Conservation (phyloP, 768 basidiomycete species). For the Pseudohyphozyma bogoriensis region DNA sequence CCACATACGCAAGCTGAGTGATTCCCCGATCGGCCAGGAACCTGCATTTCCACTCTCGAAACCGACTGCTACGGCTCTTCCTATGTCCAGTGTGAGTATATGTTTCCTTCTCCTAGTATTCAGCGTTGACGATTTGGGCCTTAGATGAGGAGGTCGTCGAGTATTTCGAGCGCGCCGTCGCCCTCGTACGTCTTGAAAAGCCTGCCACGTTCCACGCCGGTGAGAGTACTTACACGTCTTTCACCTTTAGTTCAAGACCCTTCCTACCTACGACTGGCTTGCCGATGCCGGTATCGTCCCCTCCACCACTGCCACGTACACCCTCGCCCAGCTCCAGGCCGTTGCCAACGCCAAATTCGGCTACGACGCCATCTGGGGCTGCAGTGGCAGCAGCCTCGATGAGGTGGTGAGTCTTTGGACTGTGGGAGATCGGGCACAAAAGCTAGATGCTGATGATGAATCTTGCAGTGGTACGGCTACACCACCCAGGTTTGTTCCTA, state of each 20-base stretch:
- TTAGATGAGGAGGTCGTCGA: slow-evolving; percentile 33
- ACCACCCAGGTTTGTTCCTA: too few relatives aligned
- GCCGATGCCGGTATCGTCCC: slow-evolving; percentile 63
- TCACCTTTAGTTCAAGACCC: slow-evolving; percentile 44
- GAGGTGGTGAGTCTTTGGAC: not conserved
- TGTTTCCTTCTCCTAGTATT: not conserved
- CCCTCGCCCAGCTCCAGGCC: slow-evolving; percentile 37
- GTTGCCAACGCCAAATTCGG: not conserved
- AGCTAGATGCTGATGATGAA: not conserved
- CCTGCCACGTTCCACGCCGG: too few relatives aligned
- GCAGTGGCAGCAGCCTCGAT: not conserved
- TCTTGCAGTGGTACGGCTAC: not conserved
- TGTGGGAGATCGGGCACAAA: not conserved
- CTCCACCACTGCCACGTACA: slow-evolving; percentile 49
- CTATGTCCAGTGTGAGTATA: slow-evolving; percentile 4
- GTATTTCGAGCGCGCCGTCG: slow-evolving; percentile 24
- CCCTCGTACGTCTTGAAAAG: too few relatives aligned
- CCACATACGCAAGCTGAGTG: not conserved
- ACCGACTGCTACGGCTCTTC: slow-evolving; percentile 32
- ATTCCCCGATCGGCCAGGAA: slow-evolving; percentile 5
- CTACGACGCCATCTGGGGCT: not conserved
- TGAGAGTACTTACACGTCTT: too few relatives aligned
- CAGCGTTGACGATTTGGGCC: too few relatives aligned
- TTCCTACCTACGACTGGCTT: slow-evolving; percentile 68
- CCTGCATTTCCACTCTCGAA: slow-evolving; percentile 36